A percentile compares a stretch with the other conserved stretches of the same genome.
These are phyloP conservation scores for Fusarium verrucosum DNA, from an alignment of 2,329 filamentous ascomycete genomes.

Conservation along the genomic window DNA sequence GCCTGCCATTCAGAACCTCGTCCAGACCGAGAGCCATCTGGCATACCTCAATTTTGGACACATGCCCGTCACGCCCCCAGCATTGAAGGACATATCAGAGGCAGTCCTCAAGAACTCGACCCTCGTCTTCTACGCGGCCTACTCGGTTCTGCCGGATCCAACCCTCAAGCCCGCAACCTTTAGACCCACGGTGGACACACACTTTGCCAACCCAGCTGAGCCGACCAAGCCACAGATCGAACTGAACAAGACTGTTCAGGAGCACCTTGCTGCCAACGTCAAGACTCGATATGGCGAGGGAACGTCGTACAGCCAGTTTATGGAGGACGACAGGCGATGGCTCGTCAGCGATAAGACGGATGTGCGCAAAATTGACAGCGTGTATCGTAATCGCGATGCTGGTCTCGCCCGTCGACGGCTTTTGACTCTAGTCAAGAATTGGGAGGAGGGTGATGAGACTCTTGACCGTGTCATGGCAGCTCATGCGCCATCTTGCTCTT, in stretches of 20 bases:
- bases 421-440: conserved; percentile 51
- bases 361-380: conserved; percentile 55
- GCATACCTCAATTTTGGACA: conserved; percentile 56
- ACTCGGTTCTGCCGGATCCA: conserved; percentile 50
- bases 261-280: conserved; percentile 47
- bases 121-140: conserved; percentile 51
- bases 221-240: conserved; percentile 41
- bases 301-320: conserved; percentile 46
- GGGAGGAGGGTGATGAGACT: conserved; percentile 53
- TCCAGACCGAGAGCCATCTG: conserved; percentile 47
- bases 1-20: conserved; percentile 47
- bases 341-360: conserved; percentile 52
- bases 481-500: conserved; percentile 43
- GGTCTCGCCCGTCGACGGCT: conserved; percentile 49
- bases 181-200: conserved; percentile 43
- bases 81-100: conserved; percentile 42
- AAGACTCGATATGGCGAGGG: conserved; percentile 45
- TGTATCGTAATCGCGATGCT: conserved; percentile 55
- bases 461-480: conserved; percentile 50
- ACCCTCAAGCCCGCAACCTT: conserved; percentile 39
- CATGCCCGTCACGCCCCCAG: conserved; percentile 47
- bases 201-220: conserved; percentile 39
- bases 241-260: conserved; percentile 44
- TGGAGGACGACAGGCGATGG: conserved; percentile 52
- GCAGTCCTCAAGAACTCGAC: conserved; percentile 45